Evolutionary conservation across 2,329 filamentous ascomycete genomes (phyloP).

Genomic region (Curvularia verruculosa): DNA sequence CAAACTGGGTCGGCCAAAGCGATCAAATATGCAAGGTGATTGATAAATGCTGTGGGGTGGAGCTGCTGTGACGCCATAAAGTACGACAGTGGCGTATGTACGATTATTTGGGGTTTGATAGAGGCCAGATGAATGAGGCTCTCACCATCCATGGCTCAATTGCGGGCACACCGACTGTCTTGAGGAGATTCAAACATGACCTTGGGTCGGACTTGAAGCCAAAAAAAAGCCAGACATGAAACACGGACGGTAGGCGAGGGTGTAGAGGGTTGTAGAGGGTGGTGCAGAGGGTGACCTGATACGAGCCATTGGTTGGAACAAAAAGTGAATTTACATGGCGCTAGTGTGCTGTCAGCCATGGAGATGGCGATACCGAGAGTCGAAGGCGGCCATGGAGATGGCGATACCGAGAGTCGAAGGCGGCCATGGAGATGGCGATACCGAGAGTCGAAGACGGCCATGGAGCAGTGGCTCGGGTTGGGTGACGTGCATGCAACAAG

Average conservation of each 20-base stretch:
- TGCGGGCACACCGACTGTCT: background rate
- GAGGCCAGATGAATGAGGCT: background rate
- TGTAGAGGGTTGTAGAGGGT: background rate
- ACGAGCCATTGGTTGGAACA: background rate
- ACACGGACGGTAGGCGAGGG: background rate
- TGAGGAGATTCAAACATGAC: background rate
- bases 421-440: slow-evolving; percentile 1
- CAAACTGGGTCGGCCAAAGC: slow-evolving; percentile 4
- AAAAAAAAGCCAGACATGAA: background rate
- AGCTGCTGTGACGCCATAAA: slow-evolving; percentile 1
- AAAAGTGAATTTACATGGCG: background rate
- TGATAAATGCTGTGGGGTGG: slow-evolving; percentile 3
- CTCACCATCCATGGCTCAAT: background rate
- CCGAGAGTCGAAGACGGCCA: no score
- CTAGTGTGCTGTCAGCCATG: slow-evolving; percentile 1
- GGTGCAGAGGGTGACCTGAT: background rate
- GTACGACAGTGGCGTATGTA: background rate
- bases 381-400: background rate
- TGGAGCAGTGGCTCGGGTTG: background rate
- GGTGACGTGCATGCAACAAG: background rate
- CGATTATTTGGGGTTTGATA: background rate
- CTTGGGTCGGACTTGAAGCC: background rate
- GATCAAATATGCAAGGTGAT: background rate
- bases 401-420: background rate
- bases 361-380: background rate